Base-by-base conservation (phyloP, 345 rosid genomes). In the Eucalyptus globulus region DNA sequence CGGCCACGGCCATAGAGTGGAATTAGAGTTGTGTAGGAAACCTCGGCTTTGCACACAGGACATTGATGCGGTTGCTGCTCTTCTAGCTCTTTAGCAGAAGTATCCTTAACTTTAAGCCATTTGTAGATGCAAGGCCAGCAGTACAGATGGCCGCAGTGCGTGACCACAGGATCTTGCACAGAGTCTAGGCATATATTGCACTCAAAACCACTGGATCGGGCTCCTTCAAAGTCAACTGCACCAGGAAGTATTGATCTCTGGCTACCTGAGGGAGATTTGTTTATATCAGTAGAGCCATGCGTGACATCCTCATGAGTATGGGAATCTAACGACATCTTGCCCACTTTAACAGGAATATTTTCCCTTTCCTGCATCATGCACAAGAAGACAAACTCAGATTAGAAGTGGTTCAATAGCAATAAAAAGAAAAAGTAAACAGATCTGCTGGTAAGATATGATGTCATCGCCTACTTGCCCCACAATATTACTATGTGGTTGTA, bases 91-190 rank as follows among this genome's bases (percentile, higher is more conserved):
- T 93, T 91, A 1, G 91, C 15, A 5, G 94, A 90, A 44, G 88
- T 80, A 86, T 88, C 90, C 62, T 92, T 94, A 45, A 91, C 90
- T 92, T 95, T 89, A 88, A 97, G 97, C 99, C 99, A 97, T 90
- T 91, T 95, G 95, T 98, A 96, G 53, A 97, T 95, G 88, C 99
- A 98, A 19, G 98, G 98, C 99, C 99, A 98, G 89, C 99, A 98
- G 90, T 92, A 98, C 87, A 98, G 96, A 89, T 98, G 99, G 86
- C 99, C 99, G 4, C 99, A 98, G 87, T 94, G 95, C 0, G 99
- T 98, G 5, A 97, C 98, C 76, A 98, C 98, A 0, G 99, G 99
- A 29, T 98, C 99, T 85, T 93, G 96, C 53, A 95, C 99, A 1
- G 93, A 83, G 51, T 98, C 97, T 49, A 98, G 90, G 92, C 99